Percentiles rank a stretch among this genome's conserved stretches.
Evolutionary conservation across 345 rosid species (phyloP).

Genomic region (Cardamine occulta): DNA sequence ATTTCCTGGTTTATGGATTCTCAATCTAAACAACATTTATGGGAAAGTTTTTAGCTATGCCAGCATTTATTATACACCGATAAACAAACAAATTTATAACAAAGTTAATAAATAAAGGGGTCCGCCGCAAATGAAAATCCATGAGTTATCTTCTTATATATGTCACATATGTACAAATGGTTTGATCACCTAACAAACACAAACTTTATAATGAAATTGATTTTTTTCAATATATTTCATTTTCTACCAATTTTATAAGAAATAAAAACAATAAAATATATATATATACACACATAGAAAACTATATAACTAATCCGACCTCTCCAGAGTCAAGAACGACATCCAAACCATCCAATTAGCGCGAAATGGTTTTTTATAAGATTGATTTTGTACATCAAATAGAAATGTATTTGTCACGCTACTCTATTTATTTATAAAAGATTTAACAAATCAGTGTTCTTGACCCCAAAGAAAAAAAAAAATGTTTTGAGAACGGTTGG

Average conservation of each 20-base stretch:
- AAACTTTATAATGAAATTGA: not conserved
- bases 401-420: not conserved
- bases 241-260: not conserved
- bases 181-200: slow-evolving; percentile 24
- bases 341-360: not conserved
- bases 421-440: too few relatives aligned
- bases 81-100: not conserved
- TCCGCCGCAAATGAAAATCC: not conserved
- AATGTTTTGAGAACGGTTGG: not conserved
- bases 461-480: not conserved
- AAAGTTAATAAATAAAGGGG: slow-evolving; percentile 23
- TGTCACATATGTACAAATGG: not conserved
- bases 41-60: not conserved
- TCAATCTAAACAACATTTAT: slow-evolving; percentile 15
- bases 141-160: slow-evolving; percentile 4
- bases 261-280: not conserved
- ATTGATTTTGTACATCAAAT: not conserved
- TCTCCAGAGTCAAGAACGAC: not conserved
- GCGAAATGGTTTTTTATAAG: not conserved
- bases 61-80: slow-evolving; percentile 24
- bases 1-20: not conserved
- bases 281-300: too few relatives aligned
- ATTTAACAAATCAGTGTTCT: too few relatives aligned
- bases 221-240: not conserved
- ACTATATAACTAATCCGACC: not conserved